A percentile compares a stretch with the other conserved stretches of the same genome.
Evolutionary conservation across 2,329 filamentous ascomycete genomes (phyloP).

Genomic region (Harringtonia lauricola): DNA sequence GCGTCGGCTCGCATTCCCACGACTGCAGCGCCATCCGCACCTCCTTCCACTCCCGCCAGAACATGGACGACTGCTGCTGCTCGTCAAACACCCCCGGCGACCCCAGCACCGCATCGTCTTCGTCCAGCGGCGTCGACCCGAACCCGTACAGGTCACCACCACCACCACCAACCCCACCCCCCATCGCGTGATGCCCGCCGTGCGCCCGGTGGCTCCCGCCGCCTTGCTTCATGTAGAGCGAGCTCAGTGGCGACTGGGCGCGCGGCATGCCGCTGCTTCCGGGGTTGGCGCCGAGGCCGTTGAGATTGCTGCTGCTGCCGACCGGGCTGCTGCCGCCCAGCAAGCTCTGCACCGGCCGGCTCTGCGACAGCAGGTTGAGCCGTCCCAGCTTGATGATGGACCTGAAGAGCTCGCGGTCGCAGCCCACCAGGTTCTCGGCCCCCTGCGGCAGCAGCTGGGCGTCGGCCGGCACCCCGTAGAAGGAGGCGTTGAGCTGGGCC

Average conservation of each 20-base stretch:
- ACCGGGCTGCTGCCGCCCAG: constrained; percentile 1
- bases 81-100: constrained; percentile 42
- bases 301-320: neutral
- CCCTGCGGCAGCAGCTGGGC: constrained; percentile 44
- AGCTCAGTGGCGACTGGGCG: constrained; percentile 25
- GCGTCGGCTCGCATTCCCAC: constrained; percentile 62
- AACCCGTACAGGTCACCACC: too few species aligned
- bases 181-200: too few species aligned
- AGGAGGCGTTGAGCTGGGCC: constrained; percentile 61
- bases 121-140: too few species aligned
- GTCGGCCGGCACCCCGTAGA: constrained; percentile 44
- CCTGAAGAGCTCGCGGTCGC: constrained; percentile 78
- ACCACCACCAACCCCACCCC: too few species aligned
- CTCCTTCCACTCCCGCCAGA: constrained; percentile 81
- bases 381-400: constrained; percentile 74
- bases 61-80: constrained; percentile 47
- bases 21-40: constrained; percentile 64
- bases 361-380: constrained; percentile 73
- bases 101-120: constrained; percentile 12
- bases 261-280: constrained; percentile 15
- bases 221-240: too few species aligned
- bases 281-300: constrained; percentile 2
- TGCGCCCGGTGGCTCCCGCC: too few species aligned
- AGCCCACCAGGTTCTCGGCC: constrained; percentile 77
- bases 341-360: constrained; percentile 38